Conservation (phyloP, 2,329 filamentous ascomycete species). For the Colletotrichum sp. region DNA sequence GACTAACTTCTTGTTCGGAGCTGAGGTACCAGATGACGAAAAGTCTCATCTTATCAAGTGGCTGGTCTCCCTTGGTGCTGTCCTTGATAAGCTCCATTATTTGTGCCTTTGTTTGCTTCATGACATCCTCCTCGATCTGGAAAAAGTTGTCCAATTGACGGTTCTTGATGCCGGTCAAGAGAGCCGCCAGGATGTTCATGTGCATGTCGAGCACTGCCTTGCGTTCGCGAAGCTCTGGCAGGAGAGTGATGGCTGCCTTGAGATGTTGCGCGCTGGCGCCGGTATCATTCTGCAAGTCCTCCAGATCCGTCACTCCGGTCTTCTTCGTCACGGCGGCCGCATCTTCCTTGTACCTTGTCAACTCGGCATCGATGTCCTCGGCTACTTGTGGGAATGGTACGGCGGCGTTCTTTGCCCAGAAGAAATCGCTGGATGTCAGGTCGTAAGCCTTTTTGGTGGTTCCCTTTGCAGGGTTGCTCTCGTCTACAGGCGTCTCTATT, state of each 20-base stretch:
- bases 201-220: constrained; percentile 97
- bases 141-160: constrained; percentile 96
- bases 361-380: constrained; percentile 92
- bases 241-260: constrained; percentile 90
- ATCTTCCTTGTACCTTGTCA: constrained; percentile 95
- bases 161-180: constrained; percentile 74
- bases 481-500: constrained; percentile 83
- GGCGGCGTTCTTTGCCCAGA: constrained; percentile 92
- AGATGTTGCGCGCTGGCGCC: constrained; percentile 91
- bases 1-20: constrained; percentile 85
- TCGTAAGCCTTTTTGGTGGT: constrained; percentile 90
- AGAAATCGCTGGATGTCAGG: constrained; percentile 88
- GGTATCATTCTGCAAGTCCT: constrained; percentile 90
- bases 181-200: constrained; percentile 86
- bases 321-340: constrained; percentile 94
- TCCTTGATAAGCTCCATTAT: constrained; percentile 88
- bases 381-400: constrained; percentile 94
- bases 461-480: constrained; percentile 75
- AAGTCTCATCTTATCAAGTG: constrained; percentile 87
- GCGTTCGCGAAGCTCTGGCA: constrained; percentile 90
- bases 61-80: constrained; percentile 79
- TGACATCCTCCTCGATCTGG: constrained; percentile 90
- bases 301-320: constrained; percentile 89
- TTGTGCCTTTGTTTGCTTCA: constrained; percentile 89
- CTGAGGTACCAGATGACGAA: constrained; percentile 98